Evolutionary conservation across 148 eudicot species (phyloP).

Genomic region (Camellia japonica): DNA sequence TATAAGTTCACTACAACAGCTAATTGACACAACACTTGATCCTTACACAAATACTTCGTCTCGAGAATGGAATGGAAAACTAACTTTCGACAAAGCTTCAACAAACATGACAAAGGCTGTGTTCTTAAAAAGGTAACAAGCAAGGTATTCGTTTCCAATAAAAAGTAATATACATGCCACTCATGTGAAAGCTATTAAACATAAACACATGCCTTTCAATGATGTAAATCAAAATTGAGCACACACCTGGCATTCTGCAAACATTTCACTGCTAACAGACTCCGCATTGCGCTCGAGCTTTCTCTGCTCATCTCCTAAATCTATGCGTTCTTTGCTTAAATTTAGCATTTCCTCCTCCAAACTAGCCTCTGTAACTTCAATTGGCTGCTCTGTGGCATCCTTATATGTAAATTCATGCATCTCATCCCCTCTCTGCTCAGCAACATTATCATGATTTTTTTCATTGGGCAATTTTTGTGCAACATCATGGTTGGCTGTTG

Average conservation of each 20-base stretch:
- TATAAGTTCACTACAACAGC: neutral
- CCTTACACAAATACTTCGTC: neutral
- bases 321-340: constrained; percentile 54
- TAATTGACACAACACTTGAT: neutral
- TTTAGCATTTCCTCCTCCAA: constrained; percentile 69
- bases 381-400: constrained; percentile 30
- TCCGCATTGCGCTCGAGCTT: constrained; percentile 90
- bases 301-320: constrained; percentile 73
- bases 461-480: constrained; percentile 28
- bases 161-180: neutral
- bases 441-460: constrained; percentile 22
- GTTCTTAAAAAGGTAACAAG: constrained; percentile 2
- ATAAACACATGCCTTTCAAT: neutral
- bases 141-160: neutral
- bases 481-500: neutral
- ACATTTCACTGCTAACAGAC: constrained; percentile 88
- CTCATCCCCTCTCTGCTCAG: constrained; percentile 26
- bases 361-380: constrained; percentile 39
- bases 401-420: constrained; percentile 14
- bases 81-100: neutral
- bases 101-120: neutral
- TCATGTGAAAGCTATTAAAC: neutral
- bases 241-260: constrained; percentile 93
- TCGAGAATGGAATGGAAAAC: neutral
- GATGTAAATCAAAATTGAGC: neutral